Evolutionary conservation across 2,329 filamentous ascomycete genomes (phyloP).

Genomic region (Talaromyces sp.): DNA sequence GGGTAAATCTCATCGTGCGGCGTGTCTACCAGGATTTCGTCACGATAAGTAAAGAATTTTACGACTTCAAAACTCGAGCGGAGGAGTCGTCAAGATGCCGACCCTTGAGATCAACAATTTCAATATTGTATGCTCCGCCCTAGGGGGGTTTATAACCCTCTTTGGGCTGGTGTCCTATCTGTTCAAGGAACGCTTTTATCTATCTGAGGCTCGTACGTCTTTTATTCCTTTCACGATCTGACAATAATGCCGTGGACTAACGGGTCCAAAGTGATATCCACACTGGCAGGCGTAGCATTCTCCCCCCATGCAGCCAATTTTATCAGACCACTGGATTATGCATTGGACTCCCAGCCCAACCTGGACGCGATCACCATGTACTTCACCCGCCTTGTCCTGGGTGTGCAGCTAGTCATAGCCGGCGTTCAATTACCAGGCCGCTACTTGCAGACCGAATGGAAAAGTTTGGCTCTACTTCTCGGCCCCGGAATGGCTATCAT

Average conservation of each 20-base stretch:
- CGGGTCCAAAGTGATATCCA: constrained; percentile 63
- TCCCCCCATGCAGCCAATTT: constrained; percentile 73
- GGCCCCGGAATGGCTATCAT: constrained; percentile 80
- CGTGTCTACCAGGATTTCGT: neutral
- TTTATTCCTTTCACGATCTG: neutral
- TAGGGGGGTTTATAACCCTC: constrained; percentile 84
- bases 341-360: constrained; percentile 50
- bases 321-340: constrained; percentile 71
- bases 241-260: neutral
- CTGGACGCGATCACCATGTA: constrained; percentile 71
- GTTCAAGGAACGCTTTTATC: constrained; percentile 81
- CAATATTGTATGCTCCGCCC: constrained; percentile 73
- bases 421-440: constrained; percentile 81
- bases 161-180: constrained; percentile 88
- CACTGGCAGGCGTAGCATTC: constrained; percentile 71
- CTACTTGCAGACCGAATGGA: constrained; percentile 76
- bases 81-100: constrained; percentile 45
- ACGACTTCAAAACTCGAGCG: too few relatives aligned
- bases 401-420: constrained; percentile 82
- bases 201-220: constrained; percentile 77
- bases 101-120: constrained; percentile 66
- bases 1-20: neutral
- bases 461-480: constrained; percentile 65
- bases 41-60: neutral
- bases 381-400: constrained; percentile 81